Evolutionary conservation across 495 filamentous ascomycete genomes (phyloP), one percentile per base, ranked within the genome.

Genomic region (Ramalina peruviana): DNA sequence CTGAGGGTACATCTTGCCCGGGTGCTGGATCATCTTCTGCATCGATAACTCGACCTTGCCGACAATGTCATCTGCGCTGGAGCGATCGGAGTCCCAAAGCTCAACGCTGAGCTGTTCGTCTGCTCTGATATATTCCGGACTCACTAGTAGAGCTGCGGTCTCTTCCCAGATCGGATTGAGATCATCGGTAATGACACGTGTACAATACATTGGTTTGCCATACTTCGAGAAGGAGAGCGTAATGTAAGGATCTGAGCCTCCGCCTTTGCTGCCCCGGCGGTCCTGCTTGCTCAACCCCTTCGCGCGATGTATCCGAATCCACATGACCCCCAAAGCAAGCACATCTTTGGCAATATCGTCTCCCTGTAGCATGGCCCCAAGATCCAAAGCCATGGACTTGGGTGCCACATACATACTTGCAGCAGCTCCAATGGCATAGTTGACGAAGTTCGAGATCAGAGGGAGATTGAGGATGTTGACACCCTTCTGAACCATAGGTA

Each of bases 201-300:
- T 95, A 62, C 88, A 94, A 62, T 95, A 96, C 84, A 94, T 94
- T 11, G 89, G 90, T 69, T 97, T 97, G 42, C 88, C 87, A 53
- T 94, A 97, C 65, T 97, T 94, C 12, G 76, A 81, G 66, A 82
- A 82, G 1, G 79, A 72, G 19, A 82, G 65, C 38, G 74, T 78
- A 62, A 96, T 88, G 61, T 95, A 96, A 0, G 90, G 86, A 62
- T 97, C 90, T 50, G 86, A 93, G 27, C 88, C 88, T n/a, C 88
- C 88, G 46, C 82, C 79, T n/a, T 83, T 68, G 54, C 78, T 84
- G 7, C 90, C 90, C 23, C 81, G 79, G 43, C 72, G 76, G 62
- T 97, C 90, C 62, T 96, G 90, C 70, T 95, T 95, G 67, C 83
- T 90, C 50, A 97, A 67, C 0, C 87, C 89, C 25, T 76, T 65